These are phyloP conservation scores for Psilocybe azurescens DNA, from an alignment of 768 basidiomycete genomes.

Conservation along the genomic window DNA sequence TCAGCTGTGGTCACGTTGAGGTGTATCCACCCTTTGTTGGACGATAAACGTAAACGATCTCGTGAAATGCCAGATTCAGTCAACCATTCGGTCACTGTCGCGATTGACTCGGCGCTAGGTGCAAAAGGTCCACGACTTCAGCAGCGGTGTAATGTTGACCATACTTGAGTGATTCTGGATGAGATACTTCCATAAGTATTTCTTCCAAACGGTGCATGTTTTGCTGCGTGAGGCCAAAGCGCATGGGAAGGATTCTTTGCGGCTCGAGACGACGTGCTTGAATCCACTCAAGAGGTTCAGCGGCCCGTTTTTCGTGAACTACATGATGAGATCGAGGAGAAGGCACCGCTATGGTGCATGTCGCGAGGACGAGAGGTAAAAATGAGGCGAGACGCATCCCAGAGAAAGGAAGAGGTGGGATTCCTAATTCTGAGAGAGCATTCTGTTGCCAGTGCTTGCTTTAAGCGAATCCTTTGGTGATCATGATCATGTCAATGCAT, in stretches of 20 bases:
- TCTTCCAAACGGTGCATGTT: conserved; percentile 52
- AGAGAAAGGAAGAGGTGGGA: background rate
- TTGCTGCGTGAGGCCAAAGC: conserved; percentile 51
- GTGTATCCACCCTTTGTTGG: conserved; percentile 47
- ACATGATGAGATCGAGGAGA: conserved; percentile 28
- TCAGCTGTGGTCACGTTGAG: conserved; percentile 46
- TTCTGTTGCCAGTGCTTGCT: background rate
- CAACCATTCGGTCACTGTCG: conserved; percentile 50
- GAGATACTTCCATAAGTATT: conserved; percentile 51
- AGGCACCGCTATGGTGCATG: conserved; percentile 16
- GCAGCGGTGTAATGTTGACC: conserved; percentile 54
- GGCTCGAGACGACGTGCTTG: conserved; percentile 27
- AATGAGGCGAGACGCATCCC: conserved; percentile 13
- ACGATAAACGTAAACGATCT: conserved; percentile 41
- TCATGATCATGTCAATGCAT: background rate
- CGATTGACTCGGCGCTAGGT: conserved; percentile 45
- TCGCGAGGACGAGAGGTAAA: conserved; percentile 8
- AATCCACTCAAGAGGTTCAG: conserved; percentile 32
- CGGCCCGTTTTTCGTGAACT: conserved; percentile 32
- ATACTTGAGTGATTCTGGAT: conserved; percentile 55
- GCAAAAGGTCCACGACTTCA: conserved; percentile 48
- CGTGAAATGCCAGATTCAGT: conserved; percentile 42
- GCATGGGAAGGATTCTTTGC: conserved; percentile 45
- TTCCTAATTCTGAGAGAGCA: background rate
- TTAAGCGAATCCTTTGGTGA: conserved; percentile 4